phyloP scores from a whole-genome alignment of 1,139 yeast species.

The Citeromyces hawaiiensis region DNA sequence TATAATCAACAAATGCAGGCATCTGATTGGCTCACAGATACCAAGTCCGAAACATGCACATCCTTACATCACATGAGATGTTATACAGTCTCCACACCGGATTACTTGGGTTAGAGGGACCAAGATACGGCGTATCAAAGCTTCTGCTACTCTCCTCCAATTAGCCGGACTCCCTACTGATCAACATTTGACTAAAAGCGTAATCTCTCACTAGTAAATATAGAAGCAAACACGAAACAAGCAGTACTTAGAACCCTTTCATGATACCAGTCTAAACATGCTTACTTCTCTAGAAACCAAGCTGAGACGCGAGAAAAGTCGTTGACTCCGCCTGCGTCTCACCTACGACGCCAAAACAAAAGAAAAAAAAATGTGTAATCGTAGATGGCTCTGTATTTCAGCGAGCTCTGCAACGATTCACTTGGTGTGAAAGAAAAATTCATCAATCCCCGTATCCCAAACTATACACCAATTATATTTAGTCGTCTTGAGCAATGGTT shows the following conservation, averaged over 20 bases:
- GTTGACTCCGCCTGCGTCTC: background rate
- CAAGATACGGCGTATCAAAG: no score
- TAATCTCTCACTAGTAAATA: no score
- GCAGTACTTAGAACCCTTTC: background rate
- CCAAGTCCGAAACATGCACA: no score
- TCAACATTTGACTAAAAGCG: no score
- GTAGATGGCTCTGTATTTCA: conserved; percentile 47
- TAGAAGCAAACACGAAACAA: background rate
- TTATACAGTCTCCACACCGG: no score
- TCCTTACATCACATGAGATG: no score
- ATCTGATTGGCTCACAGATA: background rate
- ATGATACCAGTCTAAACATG: background rate
- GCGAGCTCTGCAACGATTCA: conserved; percentile 44
- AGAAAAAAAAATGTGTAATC: conserved; percentile 23
- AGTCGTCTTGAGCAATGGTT: conserved; percentile 56
- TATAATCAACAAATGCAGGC: background rate
- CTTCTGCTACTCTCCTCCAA: no score
- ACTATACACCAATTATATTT: conserved; percentile 13
- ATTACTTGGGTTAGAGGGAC: no score
- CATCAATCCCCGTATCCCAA: conserved; percentile 11
- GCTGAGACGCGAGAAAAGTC: background rate
- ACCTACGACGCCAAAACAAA: background rate
- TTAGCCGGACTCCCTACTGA: no score
- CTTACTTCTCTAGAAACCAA: background rate
- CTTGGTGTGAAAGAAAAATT: conserved; percentile 13